A percentile compares a stretch with the other conserved stretches of the same genome.
Conservation (phyloP, 495 filamentous ascomycete species). For the Tuber indicum region DNA sequence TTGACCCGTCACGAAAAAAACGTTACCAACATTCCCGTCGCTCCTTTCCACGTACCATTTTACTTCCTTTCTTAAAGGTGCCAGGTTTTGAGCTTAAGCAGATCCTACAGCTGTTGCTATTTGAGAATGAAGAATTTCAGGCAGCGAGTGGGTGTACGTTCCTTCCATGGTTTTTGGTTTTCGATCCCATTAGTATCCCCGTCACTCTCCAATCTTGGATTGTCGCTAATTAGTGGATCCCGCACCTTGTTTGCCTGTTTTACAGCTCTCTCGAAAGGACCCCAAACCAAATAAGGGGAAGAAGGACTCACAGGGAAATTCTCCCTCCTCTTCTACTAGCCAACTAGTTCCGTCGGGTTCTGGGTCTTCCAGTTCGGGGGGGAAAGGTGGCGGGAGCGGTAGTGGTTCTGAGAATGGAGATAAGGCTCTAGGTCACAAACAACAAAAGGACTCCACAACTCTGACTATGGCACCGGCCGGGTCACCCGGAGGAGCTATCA, state of each 20-base stretch:
- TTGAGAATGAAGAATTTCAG: slow-evolving; percentile 92
- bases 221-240: slow-evolving; percentile 39
- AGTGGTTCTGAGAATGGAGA: slow-evolving; percentile 63
- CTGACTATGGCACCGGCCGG: slow-evolving; percentile 44
- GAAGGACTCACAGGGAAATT: slow-evolving; percentile 66
- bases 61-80: slow-evolving; percentile 5
- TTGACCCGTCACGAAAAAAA: slow-evolving; percentile 24
- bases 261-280: slow-evolving; percentile 93
- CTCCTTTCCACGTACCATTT: slow-evolving; percentile 29
- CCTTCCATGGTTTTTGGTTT: slow-evolving; percentile 19
- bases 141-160: slow-evolving; percentile 75
- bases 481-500: slow-evolving; percentile 38
- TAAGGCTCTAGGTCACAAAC: slow-evolving; percentile 49
- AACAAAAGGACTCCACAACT: slow-evolving; percentile 44
- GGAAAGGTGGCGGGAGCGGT: slow-evolving; percentile 81
- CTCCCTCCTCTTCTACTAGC: slow-evolving; percentile 68
- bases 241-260: slow-evolving; percentile 40
- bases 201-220: slow-evolving; percentile 10
- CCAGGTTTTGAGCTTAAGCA: slow-evolving; percentile 19
- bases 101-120: slow-evolving; percentile 27
- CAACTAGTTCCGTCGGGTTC: slow-evolving; percentile 52
- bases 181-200: background rate
- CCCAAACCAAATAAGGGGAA: slow-evolving; percentile 64
- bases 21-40: slow-evolving; percentile 21
- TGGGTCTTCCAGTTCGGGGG: slow-evolving; percentile 76